Evolutionary conservation across 2,329 filamentous ascomycete species (phyloP), one percentile per base, ranked within the genome.

Genomic region (Aspergillus awamori): DNA sequence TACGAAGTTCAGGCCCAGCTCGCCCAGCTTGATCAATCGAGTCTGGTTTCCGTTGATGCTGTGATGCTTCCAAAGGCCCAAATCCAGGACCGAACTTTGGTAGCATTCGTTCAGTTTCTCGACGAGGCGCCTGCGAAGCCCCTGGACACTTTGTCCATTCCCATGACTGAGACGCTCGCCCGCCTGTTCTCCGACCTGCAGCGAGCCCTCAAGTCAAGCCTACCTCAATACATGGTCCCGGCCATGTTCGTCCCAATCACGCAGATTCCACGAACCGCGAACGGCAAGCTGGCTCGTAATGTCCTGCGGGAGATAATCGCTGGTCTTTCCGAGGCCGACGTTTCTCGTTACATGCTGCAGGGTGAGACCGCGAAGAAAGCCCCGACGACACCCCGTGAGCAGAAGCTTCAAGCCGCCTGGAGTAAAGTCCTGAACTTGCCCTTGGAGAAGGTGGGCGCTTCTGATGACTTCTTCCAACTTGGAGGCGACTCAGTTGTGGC

Each of bases 381-480:
- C 7, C 52, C 52, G 13, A 41, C 36, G 24, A 54, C 30, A 8
- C 33, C 20, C 11, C n/a, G 8, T 7, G 52, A 54, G 7, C 17
- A n/a, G 36, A 22, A 39, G 38, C 33, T 54, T 5, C 52, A 41
- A 17, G 36, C n/a, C 11, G n/a, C 22, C n/a, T 26, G 24, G 15
- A 17, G 24, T 17, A 38, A 54, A 36, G 24, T 54, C 8, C n/a
- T 54, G 10, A 15, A 20, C 10, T 13, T 38, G 36, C 30, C n/a
- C 4, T 2, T 8, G 10, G 13, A 17, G 8, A 13, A n/a, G 7
- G 22, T 54, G 10, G 52, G 52, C 36, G 24, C 22, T 8, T 10
- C 47, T 11, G 53, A 61, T 51, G 48, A 61, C 38, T 61, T 61
- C 38, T 57, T 61, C 33, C 24, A 33, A 10, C 48, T 61, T 2